Evolutionary conservation across 371 early-diverging fungal species (phyloP).

Genomic region (Nematocida displodere): DNA sequence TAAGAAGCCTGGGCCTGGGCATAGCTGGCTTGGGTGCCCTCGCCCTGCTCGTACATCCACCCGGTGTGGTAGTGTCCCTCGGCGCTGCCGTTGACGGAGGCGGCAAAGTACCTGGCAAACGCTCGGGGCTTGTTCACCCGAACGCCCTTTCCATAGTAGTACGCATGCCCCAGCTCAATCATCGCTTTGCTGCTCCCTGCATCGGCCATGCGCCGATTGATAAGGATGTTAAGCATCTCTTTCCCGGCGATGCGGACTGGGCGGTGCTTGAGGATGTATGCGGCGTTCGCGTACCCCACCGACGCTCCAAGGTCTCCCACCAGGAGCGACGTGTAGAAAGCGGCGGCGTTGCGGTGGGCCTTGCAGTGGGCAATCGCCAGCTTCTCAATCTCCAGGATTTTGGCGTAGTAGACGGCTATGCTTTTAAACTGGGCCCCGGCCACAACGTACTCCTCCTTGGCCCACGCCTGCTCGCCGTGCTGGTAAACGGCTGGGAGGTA

Average conservation of each 20-base stretch:
- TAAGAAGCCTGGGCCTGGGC: slow-evolving; percentile 40
- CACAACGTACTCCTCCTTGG: slow-evolving; percentile 9
- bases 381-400: slow-evolving; percentile 43
- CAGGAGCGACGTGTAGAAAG: slow-evolving; percentile 52
- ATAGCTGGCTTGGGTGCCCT: slow-evolving; percentile 51
- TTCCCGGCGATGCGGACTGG: slow-evolving; percentile 31
- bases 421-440: slow-evolving; percentile 37
- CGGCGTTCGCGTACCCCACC: slow-evolving; percentile 57
- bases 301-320: slow-evolving; percentile 55
- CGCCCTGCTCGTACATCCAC: slow-evolving; percentile 63
- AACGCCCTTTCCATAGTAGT: slow-evolving; percentile 62
- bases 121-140: slow-evolving; percentile 52
- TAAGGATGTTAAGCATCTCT: slow-evolving; percentile 50
- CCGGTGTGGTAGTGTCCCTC: slow-evolving; percentile 58
- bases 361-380: slow-evolving; percentile 49
- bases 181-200: slow-evolving; percentile 14
- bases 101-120: slow-evolving; percentile 59
- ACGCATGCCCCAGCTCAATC: slow-evolving; percentile 61
- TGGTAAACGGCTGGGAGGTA: slow-evolving; percentile 64
- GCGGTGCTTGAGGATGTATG: slow-evolving; percentile 54
- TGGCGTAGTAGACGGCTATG: slow-evolving; percentile 47
- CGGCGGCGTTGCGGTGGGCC: slow-evolving; percentile 22
- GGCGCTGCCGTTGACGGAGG: slow-evolving; percentile 35
- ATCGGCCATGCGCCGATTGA: slow-evolving; percentile 39
- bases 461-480: slow-evolving; percentile 52